These are phyloP conservation scores for Phytophthora palmivora DNA, from an alignment of 352 stramenopile genomes.

Conservation along the genomic window DNA sequence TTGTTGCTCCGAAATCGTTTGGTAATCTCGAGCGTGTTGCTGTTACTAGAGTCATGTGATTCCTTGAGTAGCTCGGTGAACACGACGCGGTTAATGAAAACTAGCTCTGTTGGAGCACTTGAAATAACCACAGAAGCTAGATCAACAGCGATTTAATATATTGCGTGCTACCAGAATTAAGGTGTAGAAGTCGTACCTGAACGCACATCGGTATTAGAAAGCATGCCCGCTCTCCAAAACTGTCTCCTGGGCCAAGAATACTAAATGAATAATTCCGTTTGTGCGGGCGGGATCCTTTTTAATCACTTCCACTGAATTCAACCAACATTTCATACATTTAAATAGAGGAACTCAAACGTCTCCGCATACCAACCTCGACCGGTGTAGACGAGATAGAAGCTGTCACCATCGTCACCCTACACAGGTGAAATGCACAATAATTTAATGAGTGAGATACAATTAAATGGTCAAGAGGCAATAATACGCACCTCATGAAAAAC, in stretches of 20 bases:
- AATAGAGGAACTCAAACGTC: neutral
- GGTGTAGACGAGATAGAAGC: constrained; percentile 82
- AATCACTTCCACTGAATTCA: constrained; percentile 62
- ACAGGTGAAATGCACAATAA: constrained; percentile 2
- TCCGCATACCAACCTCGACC: constrained; percentile 55
- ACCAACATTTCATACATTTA: constrained; percentile 3
- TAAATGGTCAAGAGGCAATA: neutral
- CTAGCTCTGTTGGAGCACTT: constrained; percentile 58
- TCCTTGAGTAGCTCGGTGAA: constrained; percentile 76
- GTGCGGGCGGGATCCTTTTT: constrained; percentile 32
- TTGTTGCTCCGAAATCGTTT: constrained; percentile 88
- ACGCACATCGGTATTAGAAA: constrained; percentile 66
- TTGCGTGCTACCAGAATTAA: too few species aligned
- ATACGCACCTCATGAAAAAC: constrained; percentile 67
- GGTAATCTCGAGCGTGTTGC: constrained; percentile 64
- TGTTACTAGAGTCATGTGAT: constrained; percentile 52
- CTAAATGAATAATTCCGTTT: constrained; percentile 46
- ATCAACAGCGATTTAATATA: constrained; percentile 1
- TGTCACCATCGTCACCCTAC: constrained; percentile 77
- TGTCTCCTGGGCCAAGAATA: constrained; percentile 66
- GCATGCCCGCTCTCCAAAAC: constrained; percentile 78
- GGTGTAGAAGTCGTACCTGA: constrained; percentile 41
- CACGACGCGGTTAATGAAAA: constrained; percentile 73
- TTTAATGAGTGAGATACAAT: neutral
- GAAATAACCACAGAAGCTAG: constrained; percentile 65